These are phyloP conservation scores for Stenogyne calaminthoides DNA, from an alignment of 305 asterid species.

Conservation along the genomic window DNA sequence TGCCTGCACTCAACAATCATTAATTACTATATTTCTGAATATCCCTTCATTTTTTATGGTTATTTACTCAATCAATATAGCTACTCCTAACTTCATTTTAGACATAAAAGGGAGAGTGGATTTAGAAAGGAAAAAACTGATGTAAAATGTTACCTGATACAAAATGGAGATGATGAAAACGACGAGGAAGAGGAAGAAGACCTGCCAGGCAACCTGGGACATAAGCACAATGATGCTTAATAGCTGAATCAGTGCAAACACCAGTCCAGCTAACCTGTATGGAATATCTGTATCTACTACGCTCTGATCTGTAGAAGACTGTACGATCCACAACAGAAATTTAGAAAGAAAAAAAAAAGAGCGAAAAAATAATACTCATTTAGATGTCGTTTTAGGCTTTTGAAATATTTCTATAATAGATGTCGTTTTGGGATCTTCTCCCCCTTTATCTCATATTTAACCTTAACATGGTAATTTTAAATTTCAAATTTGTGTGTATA, in stretches of 20 bases:
- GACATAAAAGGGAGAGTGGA: background rate
- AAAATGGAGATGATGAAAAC: slow-evolving; percentile 67
- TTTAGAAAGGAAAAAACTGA: background rate
- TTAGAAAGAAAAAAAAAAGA: background rate
- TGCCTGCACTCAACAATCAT: slow-evolving; percentile 44
- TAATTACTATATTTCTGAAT: background rate
- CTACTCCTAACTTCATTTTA: background rate
- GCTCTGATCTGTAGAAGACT: slow-evolving; percentile 89
- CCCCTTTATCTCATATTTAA: too few relatives aligned
- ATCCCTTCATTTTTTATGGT: too few relatives aligned
- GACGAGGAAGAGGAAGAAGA: slow-evolving; percentile 60
- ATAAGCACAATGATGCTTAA: slow-evolving; percentile 69
- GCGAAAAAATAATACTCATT: too few relatives aligned
- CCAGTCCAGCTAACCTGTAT: slow-evolving; percentile 75
- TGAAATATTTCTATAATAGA: too few relatives aligned
- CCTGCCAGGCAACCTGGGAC: slow-evolving; percentile 79
- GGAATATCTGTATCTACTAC: slow-evolving; percentile 82
- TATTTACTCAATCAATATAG: too few relatives aligned
- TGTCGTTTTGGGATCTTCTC: too few relatives aligned
- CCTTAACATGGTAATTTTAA: too few relatives aligned
- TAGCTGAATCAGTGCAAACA: slow-evolving; percentile 79
- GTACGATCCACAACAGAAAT: slow-evolving; percentile 21
- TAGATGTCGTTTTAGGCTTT: too few relatives aligned
- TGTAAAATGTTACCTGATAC: slow-evolving; percentile 61
- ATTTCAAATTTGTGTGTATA: too few relatives aligned